Conservation (phyloP, 2,329 filamentous ascomycete genomes). For the Sporothrix protearum region DNA sequence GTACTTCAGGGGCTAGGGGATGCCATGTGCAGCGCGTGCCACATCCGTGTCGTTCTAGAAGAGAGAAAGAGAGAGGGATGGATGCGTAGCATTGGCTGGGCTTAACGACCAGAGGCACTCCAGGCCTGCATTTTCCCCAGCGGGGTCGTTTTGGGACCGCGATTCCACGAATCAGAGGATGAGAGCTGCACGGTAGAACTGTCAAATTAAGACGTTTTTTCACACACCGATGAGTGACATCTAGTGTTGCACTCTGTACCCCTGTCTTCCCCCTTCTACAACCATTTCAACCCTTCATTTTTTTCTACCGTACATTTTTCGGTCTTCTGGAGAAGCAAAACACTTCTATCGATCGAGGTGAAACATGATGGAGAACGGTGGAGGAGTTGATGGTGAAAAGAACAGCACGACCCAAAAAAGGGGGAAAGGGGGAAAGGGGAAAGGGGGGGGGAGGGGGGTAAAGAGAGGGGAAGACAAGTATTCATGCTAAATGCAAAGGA, state of each 20-base stretch:
- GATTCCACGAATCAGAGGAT: not conserved
- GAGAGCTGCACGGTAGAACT: not conserved
- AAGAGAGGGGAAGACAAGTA: slow-evolving; percentile 13
- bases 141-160: not conserved
- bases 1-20: not conserved
- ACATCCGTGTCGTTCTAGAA: not conserved
- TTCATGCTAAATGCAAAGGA: slow-evolving; percentile 21
- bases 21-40: not conserved
- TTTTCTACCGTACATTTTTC: not conserved
- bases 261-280: not conserved
- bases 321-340: not conserved
- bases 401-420: not conserved
- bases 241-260: not conserved
- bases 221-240: not conserved
- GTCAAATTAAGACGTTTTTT: not conserved
- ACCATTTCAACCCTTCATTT: not conserved
- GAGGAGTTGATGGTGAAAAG: not conserved
- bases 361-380: not conserved
- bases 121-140: not conserved
- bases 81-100: not conserved
- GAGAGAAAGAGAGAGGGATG: not conserved
- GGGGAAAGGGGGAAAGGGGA: too few species aligned
- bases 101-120: not conserved
- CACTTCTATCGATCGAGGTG: not conserved
- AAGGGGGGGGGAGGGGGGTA: not conserved